Evolutionary conservation across 2,329 filamentous ascomycete species (phyloP).

Genomic region (Aspergillus fructus): DNA sequence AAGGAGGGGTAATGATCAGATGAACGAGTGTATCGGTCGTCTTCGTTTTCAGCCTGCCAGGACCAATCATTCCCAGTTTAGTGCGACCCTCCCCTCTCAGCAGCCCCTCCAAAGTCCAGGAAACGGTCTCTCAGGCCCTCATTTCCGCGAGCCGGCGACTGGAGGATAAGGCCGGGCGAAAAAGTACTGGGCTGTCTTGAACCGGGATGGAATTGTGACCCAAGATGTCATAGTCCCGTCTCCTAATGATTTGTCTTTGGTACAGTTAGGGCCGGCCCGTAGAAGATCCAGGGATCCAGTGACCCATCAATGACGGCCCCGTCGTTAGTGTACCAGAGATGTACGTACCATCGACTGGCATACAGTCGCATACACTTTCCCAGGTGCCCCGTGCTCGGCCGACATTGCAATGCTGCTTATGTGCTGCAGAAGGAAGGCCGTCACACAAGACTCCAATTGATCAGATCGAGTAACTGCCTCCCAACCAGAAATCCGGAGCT

Average conservation of each 20-base stretch:
- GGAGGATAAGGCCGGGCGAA: background rate
- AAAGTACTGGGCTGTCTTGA: constrained; percentile 4
- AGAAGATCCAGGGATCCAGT: constrained; percentile 22
- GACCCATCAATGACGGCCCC: constrained; percentile 17
- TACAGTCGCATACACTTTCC: background rate
- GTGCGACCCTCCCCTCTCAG: constrained; percentile 14
- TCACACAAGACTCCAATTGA: constrained; percentile 20
- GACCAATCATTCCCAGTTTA: constrained; percentile 17
- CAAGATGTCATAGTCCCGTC: constrained; percentile 4
- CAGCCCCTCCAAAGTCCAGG: constrained; percentile 1
- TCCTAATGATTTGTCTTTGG: constrained; percentile 15
- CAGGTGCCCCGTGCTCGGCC: constrained; percentile 4
- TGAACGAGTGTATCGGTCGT: constrained; percentile 15
- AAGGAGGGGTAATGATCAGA: constrained; percentile 18
- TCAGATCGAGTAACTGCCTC: constrained; percentile 14
- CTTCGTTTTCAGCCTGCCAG: constrained; percentile 11
- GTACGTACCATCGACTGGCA: background rate
- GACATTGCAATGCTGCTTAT: constrained; percentile 17
- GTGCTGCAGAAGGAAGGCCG: constrained; percentile 21
- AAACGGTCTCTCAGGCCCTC: background rate
- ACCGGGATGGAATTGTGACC: constrained; percentile 1
- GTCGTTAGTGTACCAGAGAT: constrained; percentile 12
- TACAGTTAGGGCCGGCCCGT: constrained; percentile 26
- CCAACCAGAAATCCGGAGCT: background rate
- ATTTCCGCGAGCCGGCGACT: background rate